phyloP scores from a whole-genome alignment of 192 early-diverging fungal genomes.

The Piromyces finnis region DNA sequence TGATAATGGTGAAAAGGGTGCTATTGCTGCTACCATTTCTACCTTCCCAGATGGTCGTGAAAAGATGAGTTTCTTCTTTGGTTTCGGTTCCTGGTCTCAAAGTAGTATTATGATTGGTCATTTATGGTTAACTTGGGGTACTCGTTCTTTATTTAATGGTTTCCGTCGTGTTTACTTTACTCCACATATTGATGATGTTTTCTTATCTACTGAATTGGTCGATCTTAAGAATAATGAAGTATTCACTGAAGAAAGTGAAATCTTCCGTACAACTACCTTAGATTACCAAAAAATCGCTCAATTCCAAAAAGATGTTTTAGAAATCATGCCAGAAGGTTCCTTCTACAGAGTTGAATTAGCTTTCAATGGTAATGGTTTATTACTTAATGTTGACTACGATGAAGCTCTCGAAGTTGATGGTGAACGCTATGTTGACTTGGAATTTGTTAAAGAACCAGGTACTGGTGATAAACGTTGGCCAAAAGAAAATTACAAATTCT shows the following conservation, averaged over 20 bases:
- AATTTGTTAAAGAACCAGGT: slow-evolving; percentile 15
- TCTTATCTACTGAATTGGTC: slow-evolving; percentile 1
- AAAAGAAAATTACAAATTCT: background rate
- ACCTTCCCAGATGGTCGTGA: slow-evolving; percentile 6
- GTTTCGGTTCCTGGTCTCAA: slow-evolving; percentile 18
- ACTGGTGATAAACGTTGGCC: slow-evolving; percentile 17
- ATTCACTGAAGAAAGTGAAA: background rate
- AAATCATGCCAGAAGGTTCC: slow-evolving; percentile 14
- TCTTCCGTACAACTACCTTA: slow-evolving; percentile 6
- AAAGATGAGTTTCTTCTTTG: slow-evolving; percentile 23
- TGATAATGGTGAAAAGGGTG: background rate
- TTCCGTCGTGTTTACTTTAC: slow-evolving; percentile 23
- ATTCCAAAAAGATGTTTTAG: slow-evolving; percentile 18
- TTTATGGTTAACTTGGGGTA: slow-evolving; percentile 21
- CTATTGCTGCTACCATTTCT: slow-evolving; percentile 14
- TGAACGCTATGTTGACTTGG: slow-evolving; percentile 6
- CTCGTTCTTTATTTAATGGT: slow-evolving; percentile 17
- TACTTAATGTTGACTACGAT: slow-evolving; percentile 3
- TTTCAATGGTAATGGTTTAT: slow-evolving; percentile 21
- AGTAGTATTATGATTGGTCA: slow-evolving; percentile 10
- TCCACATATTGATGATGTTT: slow-evolving; percentile 16
- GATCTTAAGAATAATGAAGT: background rate
- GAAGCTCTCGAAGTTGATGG: slow-evolving; percentile 7
- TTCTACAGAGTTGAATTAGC: slow-evolving; percentile 11
- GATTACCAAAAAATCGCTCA: slow-evolving; percentile 11